phyloP scores from a whole-genome alignment of 352 stramenopile genomes.

The Phytopythium vexans region DNA sequence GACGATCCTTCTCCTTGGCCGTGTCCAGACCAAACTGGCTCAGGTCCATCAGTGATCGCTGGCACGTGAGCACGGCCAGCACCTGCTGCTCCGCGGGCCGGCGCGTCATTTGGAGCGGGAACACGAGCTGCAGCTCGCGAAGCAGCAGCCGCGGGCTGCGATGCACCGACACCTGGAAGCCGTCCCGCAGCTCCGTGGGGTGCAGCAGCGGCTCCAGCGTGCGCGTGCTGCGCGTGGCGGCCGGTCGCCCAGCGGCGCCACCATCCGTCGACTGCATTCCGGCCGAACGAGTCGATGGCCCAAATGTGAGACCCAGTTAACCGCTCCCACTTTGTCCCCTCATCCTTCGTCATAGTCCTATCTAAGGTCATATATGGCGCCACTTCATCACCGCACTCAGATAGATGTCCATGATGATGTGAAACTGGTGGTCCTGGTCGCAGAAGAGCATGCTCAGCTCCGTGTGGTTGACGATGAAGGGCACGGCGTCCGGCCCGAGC shows the following conservation, averaged over 20 bases:
- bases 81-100: slow-evolving; percentile 36
- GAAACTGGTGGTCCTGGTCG: too few species aligned
- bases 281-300: too few species aligned
- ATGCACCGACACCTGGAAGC: slow-evolving; percentile 83
- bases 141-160: slow-evolving; percentile 62
- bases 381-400: too few species aligned
- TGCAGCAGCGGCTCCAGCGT: slow-evolving; percentile 38
- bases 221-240: slow-evolving; percentile 13
- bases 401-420: too few species aligned
- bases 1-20: slow-evolving; percentile 93
- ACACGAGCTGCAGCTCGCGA: slow-evolving; percentile 81
- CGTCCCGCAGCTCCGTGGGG: slow-evolving; percentile 53
- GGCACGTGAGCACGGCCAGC: slow-evolving; percentile 92
- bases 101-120: slow-evolving; percentile 50
- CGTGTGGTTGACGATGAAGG: too few species aligned
- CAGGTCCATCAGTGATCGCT: slow-evolving; percentile 92
- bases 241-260: not conserved
- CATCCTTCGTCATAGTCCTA: too few species aligned
- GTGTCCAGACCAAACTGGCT: slow-evolving; percentile 93
- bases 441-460: too few species aligned
- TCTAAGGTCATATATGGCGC: too few species aligned
- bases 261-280: not conserved
- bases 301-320: too few species aligned
- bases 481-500: too few species aligned
- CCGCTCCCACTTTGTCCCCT: too few species aligned